Base-by-base conservation (phyloP, 257 asterid species). In the Solanum arcanum region DNA sequence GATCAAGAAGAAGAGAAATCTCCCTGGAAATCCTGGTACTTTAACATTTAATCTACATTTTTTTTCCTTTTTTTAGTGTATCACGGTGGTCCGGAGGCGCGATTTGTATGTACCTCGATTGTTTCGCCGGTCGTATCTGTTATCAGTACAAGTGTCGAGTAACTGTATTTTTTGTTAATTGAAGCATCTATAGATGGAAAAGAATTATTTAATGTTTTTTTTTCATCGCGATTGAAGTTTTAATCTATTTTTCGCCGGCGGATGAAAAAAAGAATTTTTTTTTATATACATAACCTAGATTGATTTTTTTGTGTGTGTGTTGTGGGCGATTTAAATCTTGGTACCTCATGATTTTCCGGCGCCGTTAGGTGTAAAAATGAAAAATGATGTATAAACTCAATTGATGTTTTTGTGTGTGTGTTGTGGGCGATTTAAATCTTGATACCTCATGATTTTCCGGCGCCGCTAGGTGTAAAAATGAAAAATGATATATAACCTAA, bases 1-100 rank as follows among this genome's bases (percentile, higher is more conserved):
- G 85, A 74, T 90, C 92, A 96, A 92, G 95, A 96, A 95, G 91
- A 96, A 95, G 87, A 93, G 98, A 87, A 95, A 91, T 70, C 98
- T 93, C 88, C 98, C 98, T 0, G 99, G 98, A 66, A 95, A 95
- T 88, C 99, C 99, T 41, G 99, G 99, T 94, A 86, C 72, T 27
- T 9, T 0, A 8, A 46, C 9, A 9, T 11, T 42, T 31, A 70
- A 72, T 73, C 4, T 1, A 80, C 12, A 27, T 25, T 25, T 0
- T 4, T 9, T 2, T 1, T 1, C 8, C 4, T n/a, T 69, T 31
- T 60, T 77, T 44, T 44, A 33, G 2, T 9, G 12, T 7, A 10
- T 1, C 37, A 49, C 9, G 0, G 15, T 25, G 62, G 42, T 44
- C 2, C 21, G n/a, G 2, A 1, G 5, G 7, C 0, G 9, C 1